A percentile compares a stretch with the other conserved stretches of the same genome.
Evolutionary conservation across 2,329 filamentous ascomycete species (phyloP).

Genomic region (Boeremia exigua): DNA sequence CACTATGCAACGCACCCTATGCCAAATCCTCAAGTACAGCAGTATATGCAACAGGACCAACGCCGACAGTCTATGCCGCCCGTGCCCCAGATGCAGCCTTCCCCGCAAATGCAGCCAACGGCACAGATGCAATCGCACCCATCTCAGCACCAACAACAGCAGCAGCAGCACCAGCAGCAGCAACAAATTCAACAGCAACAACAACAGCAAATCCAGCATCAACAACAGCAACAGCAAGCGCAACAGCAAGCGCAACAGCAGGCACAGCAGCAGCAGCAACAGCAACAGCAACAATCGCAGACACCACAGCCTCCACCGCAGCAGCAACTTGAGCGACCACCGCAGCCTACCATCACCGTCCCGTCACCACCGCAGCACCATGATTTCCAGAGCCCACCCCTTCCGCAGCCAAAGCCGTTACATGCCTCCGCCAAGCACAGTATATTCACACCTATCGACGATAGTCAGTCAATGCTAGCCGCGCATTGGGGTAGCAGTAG

Average conservation of each 20-base stretch:
- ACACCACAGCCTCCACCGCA: slow-evolving; percentile 73
- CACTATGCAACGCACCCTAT: slow-evolving; percentile 52
- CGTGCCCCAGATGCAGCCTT: slow-evolving; percentile 68
- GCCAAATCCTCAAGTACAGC: slow-evolving; percentile 62
- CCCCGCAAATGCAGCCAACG: slow-evolving; percentile 46
- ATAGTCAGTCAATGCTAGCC: slow-evolving; percentile 84
- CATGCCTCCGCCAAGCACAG: slow-evolving; percentile 75
- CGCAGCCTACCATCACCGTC: slow-evolving; percentile 46
- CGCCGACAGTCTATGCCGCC: slow-evolving; percentile 75
- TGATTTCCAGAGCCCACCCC: slow-evolving; percentile 60
- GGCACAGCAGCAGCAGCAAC: slow-evolving; percentile 72
- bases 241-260: slow-evolving; percentile 61
- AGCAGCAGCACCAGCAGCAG: slow-evolving; percentile 54
- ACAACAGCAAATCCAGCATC: background rate
- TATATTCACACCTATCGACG: slow-evolving; percentile 97
- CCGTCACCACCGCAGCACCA: slow-evolving; percentile 59
- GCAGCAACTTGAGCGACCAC: slow-evolving; percentile 67
- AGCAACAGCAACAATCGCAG: slow-evolving; percentile 72
- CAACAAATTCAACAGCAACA: slow-evolving; percentile 56
- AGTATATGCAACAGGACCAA: slow-evolving; percentile 77
- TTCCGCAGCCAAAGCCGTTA: slow-evolving; percentile 69
- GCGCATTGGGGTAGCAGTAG: slow-evolving; percentile 73
- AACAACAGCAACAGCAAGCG: slow-evolving; percentile 43
- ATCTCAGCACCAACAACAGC: slow-evolving; percentile 69
- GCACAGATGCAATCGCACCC: slow-evolving; percentile 58